Percentiles rank a stretch among this genome's conserved stretches.
These are phyloP conservation scores for Penicillium daleae DNA, from an alignment of 495 filamentous ascomycete genomes.

Conservation along the genomic window DNA sequence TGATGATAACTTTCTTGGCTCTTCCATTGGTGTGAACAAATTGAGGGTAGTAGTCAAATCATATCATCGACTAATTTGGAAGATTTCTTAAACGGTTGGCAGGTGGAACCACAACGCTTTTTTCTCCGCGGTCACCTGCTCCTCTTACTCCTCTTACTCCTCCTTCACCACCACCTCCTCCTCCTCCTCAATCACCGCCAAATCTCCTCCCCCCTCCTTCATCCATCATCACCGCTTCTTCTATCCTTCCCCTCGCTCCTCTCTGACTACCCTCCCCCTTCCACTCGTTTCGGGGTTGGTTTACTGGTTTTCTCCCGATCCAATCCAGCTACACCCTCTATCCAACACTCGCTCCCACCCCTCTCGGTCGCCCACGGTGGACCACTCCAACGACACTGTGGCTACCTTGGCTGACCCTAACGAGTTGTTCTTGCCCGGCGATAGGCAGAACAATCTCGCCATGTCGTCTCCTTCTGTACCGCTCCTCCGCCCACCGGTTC, in stretches of 20 bases:
- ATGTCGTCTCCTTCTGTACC: slow-evolving; percentile 84
- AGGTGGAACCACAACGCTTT: slow-evolving; percentile 14
- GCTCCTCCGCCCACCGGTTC: slow-evolving; percentile 81
- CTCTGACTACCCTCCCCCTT: slow-evolving; percentile 15
- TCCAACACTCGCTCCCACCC: slow-evolving; percentile 9
- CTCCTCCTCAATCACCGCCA: slow-evolving; percentile 14
- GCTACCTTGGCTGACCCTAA: slow-evolving; percentile 50
- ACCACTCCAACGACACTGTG: slow-evolving; percentile 40
- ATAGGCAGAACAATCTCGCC: slow-evolving; percentile 56
- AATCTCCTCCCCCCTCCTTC: slow-evolving; percentile 15
- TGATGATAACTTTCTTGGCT: slow-evolving; percentile 1
- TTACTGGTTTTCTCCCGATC: slow-evolving; percentile 1
- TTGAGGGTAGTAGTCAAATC: too few species aligned
- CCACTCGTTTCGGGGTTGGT: slow-evolving; percentile 20
- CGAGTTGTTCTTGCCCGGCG: slow-evolving; percentile 53
- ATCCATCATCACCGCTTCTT: slow-evolving; percentile 7
- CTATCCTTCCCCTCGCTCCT: slow-evolving; percentile 10
- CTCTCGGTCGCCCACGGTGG: slow-evolving; percentile 23
- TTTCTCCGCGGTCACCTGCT: slow-evolving; percentile 33
- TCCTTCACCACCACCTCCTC: slow-evolving; percentile 1
- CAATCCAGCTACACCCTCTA: slow-evolving; percentile 7
- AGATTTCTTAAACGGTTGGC: slow-evolving; percentile 7
- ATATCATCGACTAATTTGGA: not conserved
- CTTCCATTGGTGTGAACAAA: not conserved
- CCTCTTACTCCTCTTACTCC: not conserved